Evolutionary conservation across 108 stramenopile species (phyloP).

Genomic region (Skeletonema potamos): DNA sequence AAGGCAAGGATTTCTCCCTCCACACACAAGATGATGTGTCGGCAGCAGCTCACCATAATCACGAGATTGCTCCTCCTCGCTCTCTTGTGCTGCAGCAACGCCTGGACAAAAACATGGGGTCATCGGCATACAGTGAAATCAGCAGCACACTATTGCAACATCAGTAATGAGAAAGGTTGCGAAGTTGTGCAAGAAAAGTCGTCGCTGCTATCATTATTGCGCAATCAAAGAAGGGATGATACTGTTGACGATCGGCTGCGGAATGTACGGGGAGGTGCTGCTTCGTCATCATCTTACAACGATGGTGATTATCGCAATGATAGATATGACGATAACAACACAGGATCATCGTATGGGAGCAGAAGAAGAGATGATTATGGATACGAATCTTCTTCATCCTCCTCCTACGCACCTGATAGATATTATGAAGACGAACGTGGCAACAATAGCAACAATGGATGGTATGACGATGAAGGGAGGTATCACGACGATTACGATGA

Average conservation of each 20-base stretch:
- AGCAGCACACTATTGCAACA: not conserved
- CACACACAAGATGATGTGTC: not conserved
- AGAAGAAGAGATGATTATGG: conserved; percentile 7
- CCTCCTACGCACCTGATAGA: conserved; percentile 5
- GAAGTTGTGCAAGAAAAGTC: not conserved
- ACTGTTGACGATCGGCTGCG: not conserved
- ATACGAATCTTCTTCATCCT: conserved; percentile 2
- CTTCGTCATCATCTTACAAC: conserved; percentile 15
- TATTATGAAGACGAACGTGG: conserved; percentile 24
- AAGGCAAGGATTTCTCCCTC: no score
- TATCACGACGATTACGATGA: conserved; percentile 29
- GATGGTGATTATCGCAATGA: conserved; percentile 13
- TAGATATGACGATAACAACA: conserved; percentile 1
- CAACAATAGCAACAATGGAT: conserved; percentile 14
- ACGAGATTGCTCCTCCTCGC: not conserved
- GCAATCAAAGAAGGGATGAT: not conserved
- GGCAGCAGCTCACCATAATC: not conserved
- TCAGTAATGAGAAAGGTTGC: not conserved
- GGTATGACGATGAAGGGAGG: conserved; percentile 46
- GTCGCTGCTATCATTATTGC: not conserved
- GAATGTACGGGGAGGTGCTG: conserved; percentile 20
- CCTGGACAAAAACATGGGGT: not conserved
- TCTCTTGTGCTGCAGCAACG: not conserved
- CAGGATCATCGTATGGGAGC: not conserved
- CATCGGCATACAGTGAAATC: not conserved